These are phyloP conservation scores for Cynara cardunculus DNA, from an alignment of 129 eudicot species.

Conservation along the genomic window DNA sequence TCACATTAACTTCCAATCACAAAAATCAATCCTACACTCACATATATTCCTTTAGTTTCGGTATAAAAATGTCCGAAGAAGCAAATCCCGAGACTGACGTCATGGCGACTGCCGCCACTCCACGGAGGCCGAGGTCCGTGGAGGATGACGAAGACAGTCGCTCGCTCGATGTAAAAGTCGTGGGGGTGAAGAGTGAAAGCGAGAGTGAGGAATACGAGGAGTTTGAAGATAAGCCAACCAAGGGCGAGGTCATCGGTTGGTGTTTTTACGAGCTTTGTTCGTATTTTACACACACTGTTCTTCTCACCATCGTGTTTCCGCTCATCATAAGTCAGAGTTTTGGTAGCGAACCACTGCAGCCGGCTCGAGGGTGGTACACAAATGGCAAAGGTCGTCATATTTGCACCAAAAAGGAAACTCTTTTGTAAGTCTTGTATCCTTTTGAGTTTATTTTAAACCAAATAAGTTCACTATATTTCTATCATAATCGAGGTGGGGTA, in stretches of 20 bases:
- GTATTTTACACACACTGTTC: slow-evolving; percentile 69
- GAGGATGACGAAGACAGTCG: slow-evolving; percentile 36
- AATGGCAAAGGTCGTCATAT: slow-evolving; percentile 39
- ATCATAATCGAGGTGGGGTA: background rate
- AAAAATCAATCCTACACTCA: background rate
- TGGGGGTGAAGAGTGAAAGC: slow-evolving; percentile 40
- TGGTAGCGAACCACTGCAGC: slow-evolving; percentile 33
- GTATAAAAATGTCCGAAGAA: slow-evolving; percentile 11
- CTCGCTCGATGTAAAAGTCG: slow-evolving; percentile 18
- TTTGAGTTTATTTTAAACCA: background rate
- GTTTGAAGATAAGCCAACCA: slow-evolving; percentile 52
- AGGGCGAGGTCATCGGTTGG: slow-evolving; percentile 65
- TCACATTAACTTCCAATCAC: background rate
- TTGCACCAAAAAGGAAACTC: slow-evolving; percentile 47
- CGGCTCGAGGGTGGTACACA: slow-evolving; percentile 50
- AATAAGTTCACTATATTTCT: background rate
- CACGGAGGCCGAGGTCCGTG: slow-evolving; percentile 30
- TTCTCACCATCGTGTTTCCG: slow-evolving; percentile 72
- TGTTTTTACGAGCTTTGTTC: slow-evolving; percentile 68
- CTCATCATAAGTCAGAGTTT: slow-evolving; percentile 68
- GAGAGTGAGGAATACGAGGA: slow-evolving; percentile 42
- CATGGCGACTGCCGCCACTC: background rate
- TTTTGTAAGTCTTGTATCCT: slow-evolving; percentile 45
- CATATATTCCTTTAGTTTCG: background rate
- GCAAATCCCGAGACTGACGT: slow-evolving; percentile 12